Conservation (phyloP, 306 rosid species). For the Senna tora region DNA sequence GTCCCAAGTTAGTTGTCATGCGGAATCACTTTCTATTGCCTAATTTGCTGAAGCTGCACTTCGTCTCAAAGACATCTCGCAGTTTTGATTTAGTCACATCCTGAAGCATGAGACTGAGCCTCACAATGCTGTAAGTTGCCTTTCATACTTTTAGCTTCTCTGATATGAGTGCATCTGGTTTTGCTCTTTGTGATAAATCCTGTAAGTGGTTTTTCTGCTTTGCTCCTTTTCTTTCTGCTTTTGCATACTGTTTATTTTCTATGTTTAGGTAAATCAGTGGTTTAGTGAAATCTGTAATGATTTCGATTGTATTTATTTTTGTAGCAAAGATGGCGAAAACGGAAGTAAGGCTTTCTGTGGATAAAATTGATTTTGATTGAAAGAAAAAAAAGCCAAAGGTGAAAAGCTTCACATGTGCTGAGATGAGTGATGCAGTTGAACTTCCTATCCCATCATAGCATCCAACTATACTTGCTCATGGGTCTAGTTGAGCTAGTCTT, state of each 20-base stretch:
- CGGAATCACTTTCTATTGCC: background rate
- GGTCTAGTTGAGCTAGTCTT: too few species aligned
- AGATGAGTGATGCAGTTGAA: too few species aligned
- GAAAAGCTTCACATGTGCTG: too few species aligned
- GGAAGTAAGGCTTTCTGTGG: background rate
- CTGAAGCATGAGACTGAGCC: too few species aligned
- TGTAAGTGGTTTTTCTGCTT: background rate
- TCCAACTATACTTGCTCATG: too few species aligned
- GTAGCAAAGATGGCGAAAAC: background rate
- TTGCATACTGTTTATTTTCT: background rate
- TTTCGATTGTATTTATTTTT: too few species aligned
- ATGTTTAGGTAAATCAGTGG: background rate
- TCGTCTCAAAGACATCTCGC: background rate
- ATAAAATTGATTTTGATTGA: background rate
- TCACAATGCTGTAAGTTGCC: background rate
- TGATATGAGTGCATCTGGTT: background rate
- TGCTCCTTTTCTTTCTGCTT: background rate
- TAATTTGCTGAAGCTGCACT: background rate
- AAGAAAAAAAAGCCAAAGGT: background rate
- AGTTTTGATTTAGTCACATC: background rate
- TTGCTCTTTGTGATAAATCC: background rate
- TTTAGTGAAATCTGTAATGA: background rate
- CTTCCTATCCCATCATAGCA: too few species aligned
- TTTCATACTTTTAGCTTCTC: background rate
- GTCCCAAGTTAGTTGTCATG: background rate